Evolutionary conservation across 768 basidiomycete genomes (phyloP).

Genomic region (Dacryopinax primogenitus): DNA sequence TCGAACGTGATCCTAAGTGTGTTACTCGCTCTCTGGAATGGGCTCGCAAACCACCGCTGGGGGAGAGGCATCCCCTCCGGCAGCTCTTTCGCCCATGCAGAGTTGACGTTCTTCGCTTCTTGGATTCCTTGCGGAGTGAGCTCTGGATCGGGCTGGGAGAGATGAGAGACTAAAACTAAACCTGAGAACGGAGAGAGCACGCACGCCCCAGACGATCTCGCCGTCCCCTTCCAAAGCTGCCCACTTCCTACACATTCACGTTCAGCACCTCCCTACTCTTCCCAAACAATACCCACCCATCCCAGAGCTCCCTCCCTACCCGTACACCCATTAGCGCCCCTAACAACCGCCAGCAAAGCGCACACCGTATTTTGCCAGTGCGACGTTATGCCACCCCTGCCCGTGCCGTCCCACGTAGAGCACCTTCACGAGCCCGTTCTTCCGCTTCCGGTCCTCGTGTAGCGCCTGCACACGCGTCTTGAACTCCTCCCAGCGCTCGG

Average conservation of each 20-base stretch:
- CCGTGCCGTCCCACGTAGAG: constrained; percentile 59
- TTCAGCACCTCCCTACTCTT: not conserved
- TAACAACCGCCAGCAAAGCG: not conserved
- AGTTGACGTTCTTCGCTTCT: constrained; percentile 40
- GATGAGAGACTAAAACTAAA: constrained; percentile 16
- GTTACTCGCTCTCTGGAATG: constrained; percentile 46
- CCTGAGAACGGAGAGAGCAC: constrained; percentile 19
- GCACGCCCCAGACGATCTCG: constrained; percentile 57
- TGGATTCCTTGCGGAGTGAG: constrained; percentile 45
- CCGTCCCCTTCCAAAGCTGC: constrained; percentile 51
- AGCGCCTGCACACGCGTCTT: constrained; percentile 33
- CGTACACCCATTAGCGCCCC: not conserved
- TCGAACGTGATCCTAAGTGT: constrained; percentile 46
- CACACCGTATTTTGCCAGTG: constrained; percentile 42
- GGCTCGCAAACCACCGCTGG: constrained; percentile 46
- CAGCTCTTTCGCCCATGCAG: constrained; percentile 40
- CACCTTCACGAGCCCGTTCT: constrained; percentile 41
- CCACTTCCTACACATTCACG: constrained; percentile 41
- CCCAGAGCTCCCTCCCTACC: constrained; percentile 36
- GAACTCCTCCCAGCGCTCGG: constrained; percentile 41
- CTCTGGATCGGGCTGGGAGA: constrained; percentile 45
- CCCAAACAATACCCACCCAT: constrained; percentile 33
- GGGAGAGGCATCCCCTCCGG: constrained; percentile 36
- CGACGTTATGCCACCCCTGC: constrained; percentile 62
- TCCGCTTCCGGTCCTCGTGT: constrained; percentile 31